Percentiles rank a stretch among this genome's conserved stretches.
These are phyloP conservation scores for Pseudogymnoascus sp. DNA, from an alignment of 2,329 filamentous ascomycete genomes.

Conservation along the genomic window DNA sequence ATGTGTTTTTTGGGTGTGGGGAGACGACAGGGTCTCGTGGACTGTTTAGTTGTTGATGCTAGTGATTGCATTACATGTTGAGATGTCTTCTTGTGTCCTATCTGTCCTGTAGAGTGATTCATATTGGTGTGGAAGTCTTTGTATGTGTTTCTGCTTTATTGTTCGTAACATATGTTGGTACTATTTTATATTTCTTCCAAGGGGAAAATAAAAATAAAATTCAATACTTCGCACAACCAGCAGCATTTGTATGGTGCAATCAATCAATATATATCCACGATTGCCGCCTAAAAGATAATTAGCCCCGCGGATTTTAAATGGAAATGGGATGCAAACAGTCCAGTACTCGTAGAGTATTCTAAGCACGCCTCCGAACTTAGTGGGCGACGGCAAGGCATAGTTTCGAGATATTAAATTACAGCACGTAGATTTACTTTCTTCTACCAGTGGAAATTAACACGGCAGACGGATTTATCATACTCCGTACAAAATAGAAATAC, in stretches of 20 bases:
- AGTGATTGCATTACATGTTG: neutral
- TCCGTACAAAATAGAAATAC: neutral
- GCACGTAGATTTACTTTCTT: neutral
- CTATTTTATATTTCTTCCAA: neutral
- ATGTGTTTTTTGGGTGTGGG: neutral
- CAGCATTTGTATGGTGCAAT: neutral
- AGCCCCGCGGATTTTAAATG: neutral
- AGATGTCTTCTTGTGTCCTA: neutral
- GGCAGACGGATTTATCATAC: neutral
- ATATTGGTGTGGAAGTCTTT: neutral
- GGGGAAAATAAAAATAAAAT: neutral
- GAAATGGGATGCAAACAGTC: neutral
- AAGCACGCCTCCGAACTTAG: neutral
- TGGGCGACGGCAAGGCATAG: neutral
- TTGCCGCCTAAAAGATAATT: slow-evolving; percentile 6
- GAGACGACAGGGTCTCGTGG: neutral
- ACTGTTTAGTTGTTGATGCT: neutral
- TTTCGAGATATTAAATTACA: neutral
- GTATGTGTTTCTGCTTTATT: neutral
- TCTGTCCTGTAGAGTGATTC: neutral
- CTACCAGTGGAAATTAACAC: neutral
- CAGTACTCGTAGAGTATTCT: neutral
- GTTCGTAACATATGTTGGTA: neutral
- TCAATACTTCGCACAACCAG: neutral
- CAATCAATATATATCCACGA: slow-evolving; percentile 4